Evolutionary conservation across 176 grass and related monocot species (phyloP).

Genomic region (Triticum monococcum): DNA sequence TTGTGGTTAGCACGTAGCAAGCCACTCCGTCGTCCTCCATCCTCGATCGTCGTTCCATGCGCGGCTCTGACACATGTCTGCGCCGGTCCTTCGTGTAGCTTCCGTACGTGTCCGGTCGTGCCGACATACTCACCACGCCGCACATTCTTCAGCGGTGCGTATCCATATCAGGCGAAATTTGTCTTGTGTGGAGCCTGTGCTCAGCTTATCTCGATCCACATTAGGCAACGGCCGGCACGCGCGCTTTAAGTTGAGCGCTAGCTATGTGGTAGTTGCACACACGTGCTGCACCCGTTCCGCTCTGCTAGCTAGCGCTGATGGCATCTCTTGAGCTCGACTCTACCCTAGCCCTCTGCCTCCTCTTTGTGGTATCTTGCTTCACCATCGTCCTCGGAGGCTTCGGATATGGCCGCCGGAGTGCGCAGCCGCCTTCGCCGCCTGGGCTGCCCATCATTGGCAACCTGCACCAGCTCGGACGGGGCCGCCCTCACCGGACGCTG

Average conservation of each 20-base stretch:
- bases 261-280: not conserved
- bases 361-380: slow-evolving; percentile 5
- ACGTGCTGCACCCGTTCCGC: not conserved
- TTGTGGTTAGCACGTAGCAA: too few relatives aligned
- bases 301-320: not conserved
- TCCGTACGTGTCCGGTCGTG: not conserved
- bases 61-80: not conserved
- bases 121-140: not conserved
- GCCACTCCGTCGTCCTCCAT: too few relatives aligned
- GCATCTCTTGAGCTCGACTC: not conserved
- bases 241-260: not conserved
- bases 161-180: not conserved
- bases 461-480: slow-evolving; percentile 42
- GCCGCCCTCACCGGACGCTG: slow-evolving; percentile 4
- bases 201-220: too few relatives aligned
- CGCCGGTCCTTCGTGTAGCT: not conserved
- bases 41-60: not conserved
- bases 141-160: not conserved
- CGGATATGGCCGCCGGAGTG: not conserved
- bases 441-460: slow-evolving; percentile 46
- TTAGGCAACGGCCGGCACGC: not conserved
- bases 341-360: not conserved
- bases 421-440: slow-evolving; percentile 34
- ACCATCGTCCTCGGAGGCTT: not conserved
- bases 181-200: too few relatives aligned